Conservation (phyloP, 2,329 filamentous ascomycete genomes). For the Alternaria sp. region DNA sequence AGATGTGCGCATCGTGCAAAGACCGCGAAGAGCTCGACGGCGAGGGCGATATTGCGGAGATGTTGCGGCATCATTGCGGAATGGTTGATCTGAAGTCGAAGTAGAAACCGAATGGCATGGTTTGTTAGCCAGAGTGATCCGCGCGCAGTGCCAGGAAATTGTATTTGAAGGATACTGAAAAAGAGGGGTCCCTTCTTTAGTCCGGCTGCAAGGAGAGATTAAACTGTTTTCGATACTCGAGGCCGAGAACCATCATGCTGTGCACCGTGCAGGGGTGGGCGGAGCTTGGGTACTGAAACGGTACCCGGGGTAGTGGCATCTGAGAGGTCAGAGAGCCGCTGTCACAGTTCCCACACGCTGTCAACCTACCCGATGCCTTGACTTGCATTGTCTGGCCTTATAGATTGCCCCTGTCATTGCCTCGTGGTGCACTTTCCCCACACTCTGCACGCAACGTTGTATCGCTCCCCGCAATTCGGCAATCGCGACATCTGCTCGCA, state of each 20-base stretch:
- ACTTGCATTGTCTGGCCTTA: conserved; percentile 11
- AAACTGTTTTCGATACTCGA: conserved; percentile 39
- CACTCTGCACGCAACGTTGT: conserved; percentile 32
- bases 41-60: conserved; percentile 34
- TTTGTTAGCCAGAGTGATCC: conserved; percentile 37
- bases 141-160: conserved; percentile 36
- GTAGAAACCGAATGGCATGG: conserved; percentile 41
- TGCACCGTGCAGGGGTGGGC: conserved; percentile 43
- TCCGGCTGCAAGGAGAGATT: conserved; percentile 45
- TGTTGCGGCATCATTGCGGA: conserved; percentile 43
- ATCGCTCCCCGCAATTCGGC: conserved; percentile 37
- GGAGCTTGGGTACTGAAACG: conserved; percentile 38
- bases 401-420: conserved; percentile 13
- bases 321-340: conserved; percentile 26
- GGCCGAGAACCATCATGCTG: conserved; percentile 42
- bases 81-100: conserved; percentile 35
- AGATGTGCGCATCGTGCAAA: conserved; percentile 26
- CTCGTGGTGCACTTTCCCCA: conserved; percentile 33
- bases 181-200: conserved; percentile 42
- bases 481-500: conserved; percentile 15
- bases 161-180: conserved; percentile 43
- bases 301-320: conserved; percentile 28
- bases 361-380: conserved; percentile 29
- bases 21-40: conserved; percentile 32
- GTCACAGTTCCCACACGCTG: conserved; percentile 25